Evolutionary conservation across 176 grass and related monocot species (phyloP), one percentile per base, ranked within the genome.

Genomic region (Avena insularis): DNA sequence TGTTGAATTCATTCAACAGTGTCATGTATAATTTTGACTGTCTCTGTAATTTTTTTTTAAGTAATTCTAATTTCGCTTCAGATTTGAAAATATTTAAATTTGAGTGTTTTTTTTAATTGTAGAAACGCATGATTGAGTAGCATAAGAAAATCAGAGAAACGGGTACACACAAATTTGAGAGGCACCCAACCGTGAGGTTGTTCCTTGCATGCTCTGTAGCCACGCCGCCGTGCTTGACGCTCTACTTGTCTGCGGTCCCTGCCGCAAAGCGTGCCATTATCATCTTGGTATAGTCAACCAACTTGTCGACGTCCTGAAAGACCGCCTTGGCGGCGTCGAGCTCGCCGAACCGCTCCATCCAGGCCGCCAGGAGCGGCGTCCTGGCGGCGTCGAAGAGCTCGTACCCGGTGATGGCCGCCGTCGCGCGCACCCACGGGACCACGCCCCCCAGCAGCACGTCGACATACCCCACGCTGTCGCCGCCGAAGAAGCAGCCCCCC

Each of bases 261-360:
- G 27, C 27, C 25, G 63, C 63, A 66, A 66, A 66, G 63, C 5
- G 25, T 15, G 63, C 63, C 27, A 66, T 66, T 33, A 66, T 2
- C 27, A 33, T 66, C 63, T 66, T 66, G 63, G 63, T 25, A 66
- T 66, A 66, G 12, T 66, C 63, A 0, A 33, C 63, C 63, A 66
- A 5, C 63, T 1, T 66, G 63, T 66, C 63, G 12, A 15, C 12
- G 7, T 66, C 63, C 63, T 33, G 27, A 14, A 66, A 66, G 63
- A 66, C 63, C 63, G 63, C 63, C 63, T 33, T 66, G 63, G 63
- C 63, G 25, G 63, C 63, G 63, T 33, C 63, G 63, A 66, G 63
- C 25, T 66, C 27, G 63, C 27, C 63, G 63, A 66, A 66, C 27
- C 63, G 63, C 27, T 33, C 63, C 63, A 66, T 66, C 63, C 63